Conservation (phyloP, 495 filamentous ascomycete genomes). For the Platismatia glauca region DNA sequence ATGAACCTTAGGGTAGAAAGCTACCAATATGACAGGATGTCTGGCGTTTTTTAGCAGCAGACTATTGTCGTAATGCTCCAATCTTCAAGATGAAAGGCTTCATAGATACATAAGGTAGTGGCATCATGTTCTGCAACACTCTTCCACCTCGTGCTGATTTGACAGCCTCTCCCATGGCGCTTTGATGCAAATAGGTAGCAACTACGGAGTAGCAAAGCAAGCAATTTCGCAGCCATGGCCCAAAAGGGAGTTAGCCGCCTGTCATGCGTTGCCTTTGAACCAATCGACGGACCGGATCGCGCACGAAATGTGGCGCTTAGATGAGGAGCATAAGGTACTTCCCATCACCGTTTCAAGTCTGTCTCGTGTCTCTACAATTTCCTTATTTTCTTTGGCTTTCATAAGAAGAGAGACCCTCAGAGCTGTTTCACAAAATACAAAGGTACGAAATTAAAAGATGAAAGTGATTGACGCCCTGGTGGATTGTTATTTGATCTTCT, state of each 20-base stretch:
- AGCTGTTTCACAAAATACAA: neutral
- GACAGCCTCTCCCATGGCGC: neutral
- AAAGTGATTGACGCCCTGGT: conserved; percentile 1
- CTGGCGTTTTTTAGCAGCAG: no score
- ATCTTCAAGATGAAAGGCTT: no score
- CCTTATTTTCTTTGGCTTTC: neutral
- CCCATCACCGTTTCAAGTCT: neutral
- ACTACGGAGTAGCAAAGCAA: no score
- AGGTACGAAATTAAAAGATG: neutral
- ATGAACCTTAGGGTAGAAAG: no score
- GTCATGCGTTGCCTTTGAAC: neutral
- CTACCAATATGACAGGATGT: no score
- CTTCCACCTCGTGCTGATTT: neutral
- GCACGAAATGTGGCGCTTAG: neutral
- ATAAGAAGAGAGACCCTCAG: neutral
- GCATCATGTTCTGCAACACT: no score
- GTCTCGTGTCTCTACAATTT: conserved; percentile 1
- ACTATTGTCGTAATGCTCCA: no score
- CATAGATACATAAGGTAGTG: no score
- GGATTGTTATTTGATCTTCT: neutral
- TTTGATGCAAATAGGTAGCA: neutral
- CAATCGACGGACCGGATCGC: conserved; percentile 1
- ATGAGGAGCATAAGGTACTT: no score
- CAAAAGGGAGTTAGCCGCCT: neutral
- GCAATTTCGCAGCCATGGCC: neutral